Conservation (phyloP, 441 rosid genomes). For the Flueggea neowawraea region DNA sequence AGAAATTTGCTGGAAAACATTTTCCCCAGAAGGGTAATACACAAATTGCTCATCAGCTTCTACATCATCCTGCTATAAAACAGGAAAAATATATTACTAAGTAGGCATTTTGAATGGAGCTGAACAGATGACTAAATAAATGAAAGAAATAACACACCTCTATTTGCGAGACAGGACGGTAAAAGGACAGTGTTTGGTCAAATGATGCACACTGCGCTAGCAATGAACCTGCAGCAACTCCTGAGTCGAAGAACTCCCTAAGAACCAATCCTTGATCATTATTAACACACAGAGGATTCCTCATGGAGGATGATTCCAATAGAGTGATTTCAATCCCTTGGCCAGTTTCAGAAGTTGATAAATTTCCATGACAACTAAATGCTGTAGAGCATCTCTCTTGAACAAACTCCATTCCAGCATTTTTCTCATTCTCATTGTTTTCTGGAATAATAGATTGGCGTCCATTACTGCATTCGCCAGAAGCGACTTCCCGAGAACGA, state of each 20-base stretch:
- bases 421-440: slow-evolving; percentile 25
- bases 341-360: slow-evolving; percentile 38
- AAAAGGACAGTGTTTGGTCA: slow-evolving; percentile 56
- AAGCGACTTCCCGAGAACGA: slow-evolving; percentile 23
- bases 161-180: slow-evolving; percentile 37
- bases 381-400: slow-evolving; percentile 37
- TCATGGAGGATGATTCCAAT: slow-evolving; percentile 57
- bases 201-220: slow-evolving; percentile 60
- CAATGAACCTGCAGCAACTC: slow-evolving; percentile 63
- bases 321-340: slow-evolving; percentile 76
- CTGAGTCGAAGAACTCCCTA: slow-evolving; percentile 73
- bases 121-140: slow-evolving; percentile 9
- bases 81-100: neutral
- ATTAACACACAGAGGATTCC: slow-evolving; percentile 47
- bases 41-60: slow-evolving; percentile 48
- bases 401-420: slow-evolving; percentile 35
- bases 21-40: slow-evolving; percentile 52
- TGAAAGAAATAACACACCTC: slow-evolving; percentile 52
- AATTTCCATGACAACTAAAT: slow-evolving; percentile 40
- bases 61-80: slow-evolving; percentile 46
- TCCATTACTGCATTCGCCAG: slow-evolving; percentile 34
- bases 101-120: neutral
- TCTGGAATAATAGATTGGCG: slow-evolving; percentile 42
- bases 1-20: slow-evolving; percentile 40
- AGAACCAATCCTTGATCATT: slow-evolving; percentile 81